Conservation (phyloP, 139 green algal genomes). For the Marvania coccoides region DNA sequence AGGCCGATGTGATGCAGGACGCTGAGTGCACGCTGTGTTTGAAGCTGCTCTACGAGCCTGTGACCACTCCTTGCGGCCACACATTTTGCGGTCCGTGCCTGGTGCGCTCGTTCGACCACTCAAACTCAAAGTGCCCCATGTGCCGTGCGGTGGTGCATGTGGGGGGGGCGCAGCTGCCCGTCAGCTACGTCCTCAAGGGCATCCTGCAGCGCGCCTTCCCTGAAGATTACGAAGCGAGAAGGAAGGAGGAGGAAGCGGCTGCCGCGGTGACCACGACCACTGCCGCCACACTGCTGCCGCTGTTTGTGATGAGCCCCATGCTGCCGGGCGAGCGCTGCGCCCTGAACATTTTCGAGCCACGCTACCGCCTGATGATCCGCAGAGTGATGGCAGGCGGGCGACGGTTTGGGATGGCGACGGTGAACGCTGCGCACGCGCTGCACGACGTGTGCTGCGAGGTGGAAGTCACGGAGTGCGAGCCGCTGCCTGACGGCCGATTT, state of each 20-base stretch:
- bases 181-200: conserved; percentile 58
- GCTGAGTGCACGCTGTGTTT: conserved; percentile 80
- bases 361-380: conserved; percentile 86
- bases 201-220: conserved; percentile 62
- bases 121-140: conserved; percentile 59
- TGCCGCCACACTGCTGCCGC: conserved; percentile 39
- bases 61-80: conserved; percentile 83
- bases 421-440: conserved; percentile 17
- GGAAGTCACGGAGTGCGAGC: conserved; percentile 71
- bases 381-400: conserved; percentile 65
- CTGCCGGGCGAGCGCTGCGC: conserved; percentile 75
- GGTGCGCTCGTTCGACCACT: conserved; percentile 65
- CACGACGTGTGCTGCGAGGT: conserved; percentile 47
- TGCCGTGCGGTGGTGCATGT: conserved; percentile 66
- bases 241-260: conserved; percentile 8
- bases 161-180: conserved; percentile 34
- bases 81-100: conserved; percentile 81
- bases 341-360: conserved; percentile 95
- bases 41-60: conserved; percentile 81
- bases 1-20: conserved; percentile 36
- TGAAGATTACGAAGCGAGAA: conserved; percentile 12
- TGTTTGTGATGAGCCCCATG: conserved; percentile 88
- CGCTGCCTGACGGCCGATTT: conserved; percentile 66
- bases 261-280: neutral
- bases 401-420: conserved; percentile 65